These are phyloP conservation scores for Diaporthe vaccinii DNA, from an alignment of 2,329 filamentous ascomycete genomes.

Conservation along the genomic window DNA sequence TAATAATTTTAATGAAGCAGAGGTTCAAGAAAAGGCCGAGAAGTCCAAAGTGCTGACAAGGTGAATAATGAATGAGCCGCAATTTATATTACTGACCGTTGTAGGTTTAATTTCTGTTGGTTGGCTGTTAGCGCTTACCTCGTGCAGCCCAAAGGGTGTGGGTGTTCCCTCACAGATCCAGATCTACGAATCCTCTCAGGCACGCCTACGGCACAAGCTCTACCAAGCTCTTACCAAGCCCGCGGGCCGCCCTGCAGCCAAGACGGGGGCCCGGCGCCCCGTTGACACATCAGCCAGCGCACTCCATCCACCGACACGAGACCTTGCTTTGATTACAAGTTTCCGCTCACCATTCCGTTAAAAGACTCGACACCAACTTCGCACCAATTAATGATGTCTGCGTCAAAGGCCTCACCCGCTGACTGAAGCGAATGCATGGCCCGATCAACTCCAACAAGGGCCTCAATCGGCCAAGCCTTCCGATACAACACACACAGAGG, in stretches of 20 bases:
- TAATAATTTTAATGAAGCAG: constrained; percentile 2
- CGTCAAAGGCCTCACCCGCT: neutral
- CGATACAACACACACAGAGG: neutral
- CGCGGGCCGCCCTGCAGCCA: constrained; percentile 28
- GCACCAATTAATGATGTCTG: neutral
- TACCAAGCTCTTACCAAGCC: constrained; percentile 1
- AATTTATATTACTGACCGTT: neutral
- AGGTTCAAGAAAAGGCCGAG: neutral
- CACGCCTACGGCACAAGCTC: constrained; percentile 23
- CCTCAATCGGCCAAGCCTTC: neutral
- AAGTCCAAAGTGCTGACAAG: neutral
- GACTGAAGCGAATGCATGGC: no score
- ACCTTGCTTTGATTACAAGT: neutral
- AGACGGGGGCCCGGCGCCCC: neutral
- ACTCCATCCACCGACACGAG: neutral
- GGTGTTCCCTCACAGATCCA: neutral
- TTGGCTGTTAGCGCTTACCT: constrained; percentile 24
- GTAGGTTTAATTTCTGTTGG: neutral
- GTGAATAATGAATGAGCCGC: neutral
- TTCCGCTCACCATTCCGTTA: neutral
- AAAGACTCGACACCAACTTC: neutral
- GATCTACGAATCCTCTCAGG: constrained; percentile 3
- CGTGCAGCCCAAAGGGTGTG: neutral
- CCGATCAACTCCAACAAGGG: neutral
- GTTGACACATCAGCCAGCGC: neutral